Evolutionary conservation across 1,284 basidiomycete species (phyloP).

Genomic region (Fistulinella staudtii): DNA sequence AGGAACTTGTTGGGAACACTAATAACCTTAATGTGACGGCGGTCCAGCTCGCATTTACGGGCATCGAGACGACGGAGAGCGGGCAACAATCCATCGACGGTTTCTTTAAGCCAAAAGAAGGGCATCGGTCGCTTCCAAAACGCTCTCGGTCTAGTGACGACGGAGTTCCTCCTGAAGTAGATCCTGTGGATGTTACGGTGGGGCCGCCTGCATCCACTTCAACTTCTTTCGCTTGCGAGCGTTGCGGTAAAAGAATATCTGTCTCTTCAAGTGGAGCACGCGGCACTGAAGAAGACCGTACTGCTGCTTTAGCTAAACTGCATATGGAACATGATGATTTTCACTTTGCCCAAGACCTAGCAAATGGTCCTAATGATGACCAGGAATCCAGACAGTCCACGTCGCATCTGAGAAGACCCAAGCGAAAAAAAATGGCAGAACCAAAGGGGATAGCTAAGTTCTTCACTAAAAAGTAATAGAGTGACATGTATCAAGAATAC

Average conservation of each 20-base stretch:
- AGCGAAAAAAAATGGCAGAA: conserved; percentile 44
- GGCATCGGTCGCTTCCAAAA: conserved; percentile 22
- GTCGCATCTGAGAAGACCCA: conserved; percentile 25
- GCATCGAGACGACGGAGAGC: conserved; percentile 73
- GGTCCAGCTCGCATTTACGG: conserved; percentile 78
- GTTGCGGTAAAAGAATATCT: conserved; percentile 48
- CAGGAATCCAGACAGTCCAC: conserved; percentile 4
- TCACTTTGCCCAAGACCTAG: conserved; percentile 79
- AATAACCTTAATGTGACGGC: conserved; percentile 64
- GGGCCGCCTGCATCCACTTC: conserved; percentile 2
- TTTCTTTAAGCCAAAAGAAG: conserved; percentile 57
- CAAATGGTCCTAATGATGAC: conserved; percentile 34
- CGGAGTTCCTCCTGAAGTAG: background rate
- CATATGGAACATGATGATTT: conserved; percentile 81
- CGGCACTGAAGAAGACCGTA: conserved; percentile 25
- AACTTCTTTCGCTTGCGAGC: conserved; percentile 47
- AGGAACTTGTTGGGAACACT: conserved; percentile 66
- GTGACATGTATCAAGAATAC: background rate
- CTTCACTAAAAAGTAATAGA: conserved; percentile 46
- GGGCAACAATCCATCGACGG: conserved; percentile 87
- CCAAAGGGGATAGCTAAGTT: conserved; percentile 73
- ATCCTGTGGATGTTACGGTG: background rate
- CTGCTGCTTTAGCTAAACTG: conserved; percentile 43
- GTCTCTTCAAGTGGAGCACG: conserved; percentile 23
- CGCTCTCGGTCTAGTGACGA: conserved; percentile 21